A percentile compares a stretch with the other conserved stretches of the same genome.
Conservation (phyloP, 306 rosid genomes). For the Vigna radiata region DNA sequence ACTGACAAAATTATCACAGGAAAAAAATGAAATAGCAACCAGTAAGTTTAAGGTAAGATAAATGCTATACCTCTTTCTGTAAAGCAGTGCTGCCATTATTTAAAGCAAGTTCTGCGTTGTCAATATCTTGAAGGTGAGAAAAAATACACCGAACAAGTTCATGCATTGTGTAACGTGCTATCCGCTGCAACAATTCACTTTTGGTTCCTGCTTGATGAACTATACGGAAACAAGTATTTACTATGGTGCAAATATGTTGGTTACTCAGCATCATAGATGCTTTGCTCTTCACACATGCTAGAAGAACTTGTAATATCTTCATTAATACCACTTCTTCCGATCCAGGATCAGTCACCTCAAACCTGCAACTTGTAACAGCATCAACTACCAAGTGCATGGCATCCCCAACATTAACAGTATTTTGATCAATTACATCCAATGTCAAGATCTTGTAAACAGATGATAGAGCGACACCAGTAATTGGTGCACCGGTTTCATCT, state of each 20-base stretch:
- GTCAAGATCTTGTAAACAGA: slow-evolving; percentile 95
- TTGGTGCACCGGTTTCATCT: slow-evolving; percentile 96
- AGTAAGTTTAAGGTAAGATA: slow-evolving; percentile 25
- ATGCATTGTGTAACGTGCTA: slow-evolving; percentile 95
- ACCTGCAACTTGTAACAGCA: slow-evolving; percentile 95
- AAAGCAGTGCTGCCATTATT: slow-evolving; percentile 56
- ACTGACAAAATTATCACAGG: slow-evolving; percentile 7
- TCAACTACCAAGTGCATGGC: slow-evolving; percentile 95
- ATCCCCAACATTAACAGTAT: slow-evolving; percentile 76
- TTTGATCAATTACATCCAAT: slow-evolving; percentile 84
- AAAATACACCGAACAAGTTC: slow-evolving; percentile 92
- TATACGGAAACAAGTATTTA: slow-evolving; percentile 92
- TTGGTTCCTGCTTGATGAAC: slow-evolving; percentile 97
- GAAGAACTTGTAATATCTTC: slow-evolving; percentile 95
- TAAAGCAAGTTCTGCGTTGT: slow-evolving; percentile 55
- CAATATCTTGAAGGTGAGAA: slow-evolving; percentile 87
- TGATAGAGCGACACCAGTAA: slow-evolving; percentile 91
- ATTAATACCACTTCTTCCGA: slow-evolving; percentile 94
- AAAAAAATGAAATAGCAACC: slow-evolving; percentile 31
- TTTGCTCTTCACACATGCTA: slow-evolving; percentile 92
- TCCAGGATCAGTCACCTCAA: slow-evolving; percentile 98
- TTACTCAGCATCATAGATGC: slow-evolving; percentile 90
- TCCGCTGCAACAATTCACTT: slow-evolving; percentile 94
- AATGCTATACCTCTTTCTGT: slow-evolving; percentile 61
- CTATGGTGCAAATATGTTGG: slow-evolving; percentile 91